Conservation (phyloP, 2,329 filamentous ascomycete species). For the Cladophialophora psammophila region DNA sequence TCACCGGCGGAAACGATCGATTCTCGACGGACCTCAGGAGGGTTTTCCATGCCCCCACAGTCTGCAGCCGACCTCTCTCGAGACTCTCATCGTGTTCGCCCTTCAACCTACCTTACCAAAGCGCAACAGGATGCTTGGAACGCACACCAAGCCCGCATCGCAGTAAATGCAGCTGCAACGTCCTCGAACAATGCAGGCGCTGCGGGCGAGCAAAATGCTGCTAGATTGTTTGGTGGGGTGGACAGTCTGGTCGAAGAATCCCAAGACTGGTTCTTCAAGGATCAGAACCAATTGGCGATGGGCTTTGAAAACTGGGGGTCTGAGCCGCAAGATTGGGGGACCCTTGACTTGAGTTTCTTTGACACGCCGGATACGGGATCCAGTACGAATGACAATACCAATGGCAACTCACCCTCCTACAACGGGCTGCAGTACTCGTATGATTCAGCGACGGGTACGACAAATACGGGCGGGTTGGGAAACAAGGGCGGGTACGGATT, state of each 20-base stretch:
- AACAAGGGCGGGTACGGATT: not conserved
- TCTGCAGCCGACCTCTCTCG: conserved; percentile 41
- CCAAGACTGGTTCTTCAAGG: conserved; percentile 70
- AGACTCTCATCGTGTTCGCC: conserved; percentile 26
- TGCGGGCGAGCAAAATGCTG: conserved; percentile 52
- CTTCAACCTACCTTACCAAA: conserved; percentile 40
- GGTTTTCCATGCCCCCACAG: conserved; percentile 40
- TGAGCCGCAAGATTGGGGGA: conserved; percentile 35
- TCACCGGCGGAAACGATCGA: conserved; percentile 33
- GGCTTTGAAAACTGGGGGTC: conserved; percentile 69
- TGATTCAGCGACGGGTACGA: not conserved
- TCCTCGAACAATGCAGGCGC: conserved; percentile 38
- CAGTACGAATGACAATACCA: conserved; percentile 17
- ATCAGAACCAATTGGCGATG: conserved; percentile 66
- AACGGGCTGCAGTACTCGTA: conserved; percentile 24
- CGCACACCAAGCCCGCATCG: conserved; percentile 40
- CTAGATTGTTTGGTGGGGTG: conserved; percentile 65
- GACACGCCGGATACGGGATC: conserved; percentile 22
- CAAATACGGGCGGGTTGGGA: not conserved
- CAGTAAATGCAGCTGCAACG: conserved; percentile 34
- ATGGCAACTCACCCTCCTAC: conserved; percentile 29
- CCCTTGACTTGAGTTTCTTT: conserved; percentile 34
- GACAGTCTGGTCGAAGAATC: conserved; percentile 68
- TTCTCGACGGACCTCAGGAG: conserved; percentile 36
- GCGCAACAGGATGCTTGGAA: conserved; percentile 48